phyloP scores from a whole-genome alignment of 1,284 basidiomycete species.

The Cutaneotrichosporon cavernicola region DNA sequence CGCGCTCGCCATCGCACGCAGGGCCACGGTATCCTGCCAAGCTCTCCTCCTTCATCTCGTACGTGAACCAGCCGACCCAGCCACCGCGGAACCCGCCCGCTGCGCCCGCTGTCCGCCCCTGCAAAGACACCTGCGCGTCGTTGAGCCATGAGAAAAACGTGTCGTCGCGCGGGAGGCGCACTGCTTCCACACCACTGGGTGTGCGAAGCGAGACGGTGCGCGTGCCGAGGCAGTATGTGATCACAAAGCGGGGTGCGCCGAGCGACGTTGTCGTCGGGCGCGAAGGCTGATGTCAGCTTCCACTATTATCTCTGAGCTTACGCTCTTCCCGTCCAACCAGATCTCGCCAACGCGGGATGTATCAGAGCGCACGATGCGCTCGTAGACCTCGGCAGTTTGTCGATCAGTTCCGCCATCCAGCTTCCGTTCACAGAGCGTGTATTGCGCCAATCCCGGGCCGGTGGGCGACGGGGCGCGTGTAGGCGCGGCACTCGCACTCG shows the following conservation, averaged over 20 bases:
- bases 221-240: constrained; percentile 46
- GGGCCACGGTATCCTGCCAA: constrained; percentile 45
- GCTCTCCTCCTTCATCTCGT: constrained; percentile 59
- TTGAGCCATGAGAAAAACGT: constrained; percentile 52
- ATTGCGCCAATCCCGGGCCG: neutral
- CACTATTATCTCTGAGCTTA: constrained; percentile 21
- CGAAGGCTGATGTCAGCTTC: constrained; percentile 33
- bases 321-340: constrained; percentile 57
- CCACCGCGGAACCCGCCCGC: constrained; percentile 53
- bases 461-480: constrained; percentile 19
- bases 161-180: constrained; percentile 26
- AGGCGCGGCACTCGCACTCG: constrained; percentile 24
- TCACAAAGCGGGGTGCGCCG: constrained; percentile 41
- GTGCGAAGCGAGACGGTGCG: constrained; percentile 32
- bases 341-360: constrained; percentile 51
- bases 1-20: constrained; percentile 7
- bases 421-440: constrained; percentile 30
- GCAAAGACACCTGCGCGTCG: constrained; percentile 31
- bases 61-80: constrained; percentile 59
- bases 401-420: constrained; percentile 31
- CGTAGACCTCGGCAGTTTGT: constrained; percentile 51
- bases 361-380: constrained; percentile 43
- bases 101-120: constrained; percentile 6
- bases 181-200: constrained; percentile 26
- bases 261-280: constrained; percentile 49